Evolutionary conservation across 345 rosid genomes (phyloP), one percentile per base, ranked within the genome.

Genomic region (Populus pruinosa): DNA sequence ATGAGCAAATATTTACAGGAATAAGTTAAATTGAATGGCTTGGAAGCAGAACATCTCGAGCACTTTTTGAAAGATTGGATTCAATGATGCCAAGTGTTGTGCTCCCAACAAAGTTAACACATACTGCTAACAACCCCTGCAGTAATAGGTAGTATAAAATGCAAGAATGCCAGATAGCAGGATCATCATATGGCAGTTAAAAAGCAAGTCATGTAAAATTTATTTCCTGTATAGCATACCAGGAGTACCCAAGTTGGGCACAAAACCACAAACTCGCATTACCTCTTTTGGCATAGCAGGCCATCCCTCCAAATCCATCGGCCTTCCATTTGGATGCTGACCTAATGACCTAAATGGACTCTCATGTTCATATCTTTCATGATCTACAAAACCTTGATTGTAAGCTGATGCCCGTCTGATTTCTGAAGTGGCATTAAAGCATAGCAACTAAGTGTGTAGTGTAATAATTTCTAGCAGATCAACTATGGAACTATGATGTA

Each of bases 271-370:
- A 71, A 69, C 21, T 43, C 27, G 62, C 70, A 86, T 81, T 89
- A 95, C 99, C 97, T 95, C 99, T 17, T 89, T 86, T 83, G 87
- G 96, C 96, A 92, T 91, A 71, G 85, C 84, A 14, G 94, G 56
- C 94, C 94, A 92, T 73, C 93, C 91, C 38, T 90, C 98, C 77
- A 89, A 75, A 79, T 93, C 98, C 87, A 91, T 79, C 35, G 83
- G 79, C 82, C 92, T 88, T 77, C 92, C 97, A 84, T 87, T 91
- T 44, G 88, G 73, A 21, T 83, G 91, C 68, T 84, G 97, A 76
- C 87, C 89, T 49, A 91, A 82, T 41, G 96, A 85, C 87, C 97
- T 92, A 77, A 89, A 89, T 69, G 97, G 98, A 84, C 97, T 91
- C 80, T 89, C 96, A 80, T 88, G 92, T 77, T 95, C 99, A 79